These are phyloP conservation scores for Paspalum vaginatum DNA, from an alignment of 176 grass and related monocot species.

Conservation along the genomic window DNA sequence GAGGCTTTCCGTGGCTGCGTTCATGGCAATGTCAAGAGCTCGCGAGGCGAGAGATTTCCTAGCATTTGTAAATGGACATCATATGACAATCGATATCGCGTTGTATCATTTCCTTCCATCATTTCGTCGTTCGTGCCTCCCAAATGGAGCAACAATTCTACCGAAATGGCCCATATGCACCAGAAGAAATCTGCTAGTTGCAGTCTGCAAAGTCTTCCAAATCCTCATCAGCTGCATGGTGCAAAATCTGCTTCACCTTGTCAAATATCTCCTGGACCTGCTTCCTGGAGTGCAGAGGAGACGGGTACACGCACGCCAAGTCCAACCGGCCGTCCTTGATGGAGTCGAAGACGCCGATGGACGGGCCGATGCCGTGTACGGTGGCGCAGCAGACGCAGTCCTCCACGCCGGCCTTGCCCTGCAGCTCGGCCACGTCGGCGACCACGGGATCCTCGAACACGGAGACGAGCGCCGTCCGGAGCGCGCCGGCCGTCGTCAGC, in stretches of 20 bases:
- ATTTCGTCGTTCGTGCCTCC: not conserved
- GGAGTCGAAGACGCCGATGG: constrained; percentile 69
- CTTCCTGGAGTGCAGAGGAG: constrained; percentile 83
- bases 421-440: constrained; percentile 31
- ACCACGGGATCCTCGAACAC: constrained; percentile 78
- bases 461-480: constrained; percentile 73
- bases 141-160: not conserved
- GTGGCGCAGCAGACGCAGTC: constrained; percentile 69
- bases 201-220: constrained; percentile 18
- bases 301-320: constrained; percentile 67
- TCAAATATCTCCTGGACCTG: constrained; percentile 62
- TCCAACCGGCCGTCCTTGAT: constrained; percentile 70
- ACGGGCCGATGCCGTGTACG: constrained; percentile 76
- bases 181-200: not conserved
- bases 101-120: too few species aligned
- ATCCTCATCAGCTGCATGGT: constrained; percentile 1
- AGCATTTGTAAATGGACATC: too few species aligned
- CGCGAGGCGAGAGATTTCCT: too few species aligned
- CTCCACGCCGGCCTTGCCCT: constrained; percentile 61
- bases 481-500: constrained; percentile 62
- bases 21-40: not conserved
- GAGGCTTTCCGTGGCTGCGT: not conserved
- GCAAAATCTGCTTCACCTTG: constrained; percentile 62
- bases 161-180: not conserved
- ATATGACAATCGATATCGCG: not conserved